Base-by-base conservation (phyloP, 2,329 filamentous ascomycete species). In the Fusarium compactum region DNA sequence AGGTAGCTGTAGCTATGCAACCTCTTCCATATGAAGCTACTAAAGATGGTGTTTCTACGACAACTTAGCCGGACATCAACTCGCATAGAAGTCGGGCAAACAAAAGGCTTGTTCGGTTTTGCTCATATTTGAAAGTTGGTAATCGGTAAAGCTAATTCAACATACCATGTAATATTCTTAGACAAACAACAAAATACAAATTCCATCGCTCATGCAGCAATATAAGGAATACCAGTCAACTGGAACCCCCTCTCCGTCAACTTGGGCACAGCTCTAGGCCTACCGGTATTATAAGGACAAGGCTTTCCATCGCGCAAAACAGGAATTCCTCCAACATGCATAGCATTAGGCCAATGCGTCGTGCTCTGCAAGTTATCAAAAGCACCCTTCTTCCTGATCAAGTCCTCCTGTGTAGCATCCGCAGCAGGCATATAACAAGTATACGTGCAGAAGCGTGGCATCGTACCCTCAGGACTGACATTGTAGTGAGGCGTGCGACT, bases 401-500 rank as follows among this genome's bases (percentile, higher is more conserved):
- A 4, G 4, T 64, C 61, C 29, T 64, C 50, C 1, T 64, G 59
- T 0, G 61, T 58, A 5, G 61, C 61, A 15, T 64, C 61, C 0
- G 61, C 50, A 11, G 43, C 61, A 20, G 61, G 61, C 61, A 64
- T 64, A 4, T 64, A 64, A 11, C 61, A 64, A 0, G 61, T 64
- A 40, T 64, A 64, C 3, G 59, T 64, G 18, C 61, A 64, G 44
- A 57, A 57, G 0, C 61, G 11, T 0, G 61, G 59, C 7, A 10
- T 29, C 1, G 16, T 50, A 1, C 59, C 61, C 2, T 56, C 34
- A 15, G 61, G 59, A 4, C 61, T 64, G 8, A 64, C 27, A n/a
- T 64, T 64, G 24, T 64, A 64, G 11, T 64, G 61, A 20, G 61
- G 61, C 2, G 61, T 64, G 15, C 61, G 61, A 1, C 59, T 64